Evolutionary conservation across 2,329 filamentous ascomycete genomes (phyloP).

Genomic region (Canariomyces notabilis): DNA sequence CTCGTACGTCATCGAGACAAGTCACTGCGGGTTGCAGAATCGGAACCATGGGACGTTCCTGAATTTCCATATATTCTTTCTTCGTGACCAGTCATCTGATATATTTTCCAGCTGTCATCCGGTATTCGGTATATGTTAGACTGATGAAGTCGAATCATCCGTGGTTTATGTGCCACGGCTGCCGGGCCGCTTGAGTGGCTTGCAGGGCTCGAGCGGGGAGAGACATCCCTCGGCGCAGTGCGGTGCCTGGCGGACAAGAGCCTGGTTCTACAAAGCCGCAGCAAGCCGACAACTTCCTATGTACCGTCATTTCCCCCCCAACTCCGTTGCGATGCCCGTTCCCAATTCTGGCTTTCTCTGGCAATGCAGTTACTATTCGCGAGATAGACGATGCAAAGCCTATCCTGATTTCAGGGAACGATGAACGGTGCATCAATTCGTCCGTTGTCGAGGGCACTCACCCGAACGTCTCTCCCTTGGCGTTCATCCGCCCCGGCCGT

Average conservation of each 20-base stretch:
- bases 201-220: background rate
- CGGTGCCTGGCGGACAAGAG: too few species aligned
- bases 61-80: background rate
- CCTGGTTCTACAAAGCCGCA: conserved; percentile 21
- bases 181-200: background rate
- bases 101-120: background rate
- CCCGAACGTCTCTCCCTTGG: conserved; percentile 4
- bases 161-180: background rate
- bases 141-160: background rate
- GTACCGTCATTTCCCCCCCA: conserved; percentile 13
- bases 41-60: background rate
- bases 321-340: background rate
- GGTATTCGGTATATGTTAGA: background rate
- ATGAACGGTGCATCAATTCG: conserved; percentile 19
- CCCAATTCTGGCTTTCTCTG: background rate
- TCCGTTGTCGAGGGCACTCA: conserved; percentile 14
- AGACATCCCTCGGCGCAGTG: background rate
- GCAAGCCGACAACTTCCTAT: conserved; percentile 26
- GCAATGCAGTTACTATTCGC: conserved; percentile 6
- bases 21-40: background rate
- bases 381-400: background rate
- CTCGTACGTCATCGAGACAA: conserved; percentile 6
- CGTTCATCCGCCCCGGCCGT: conserved; percentile 2
- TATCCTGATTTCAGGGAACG: background rate
- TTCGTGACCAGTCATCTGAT: too few species aligned